These are phyloP conservation scores for Avena insularis DNA, from an alignment of 176 grass and related monocot genomes.

Conservation along the genomic window DNA sequence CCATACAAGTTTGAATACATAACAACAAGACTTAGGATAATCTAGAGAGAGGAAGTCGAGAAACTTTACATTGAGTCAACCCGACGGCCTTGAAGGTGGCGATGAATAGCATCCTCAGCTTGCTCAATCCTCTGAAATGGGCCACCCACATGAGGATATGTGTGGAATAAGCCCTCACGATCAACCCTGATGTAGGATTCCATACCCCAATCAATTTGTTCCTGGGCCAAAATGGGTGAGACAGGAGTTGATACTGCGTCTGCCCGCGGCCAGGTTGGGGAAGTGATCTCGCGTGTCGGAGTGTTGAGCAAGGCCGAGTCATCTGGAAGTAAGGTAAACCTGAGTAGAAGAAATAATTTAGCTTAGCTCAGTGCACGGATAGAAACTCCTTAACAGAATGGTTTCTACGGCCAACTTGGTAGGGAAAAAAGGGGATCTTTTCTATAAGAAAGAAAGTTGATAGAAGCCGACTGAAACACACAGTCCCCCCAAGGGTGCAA, in stretches of 20 bases:
- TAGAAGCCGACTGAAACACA: no score
- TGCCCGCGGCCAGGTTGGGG: not conserved
- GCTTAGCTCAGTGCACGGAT: no score
- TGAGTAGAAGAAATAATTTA: no score
- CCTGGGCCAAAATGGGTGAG: not conserved
- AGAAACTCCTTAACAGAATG: no score
- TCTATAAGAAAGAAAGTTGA: no score
- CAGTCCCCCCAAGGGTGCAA: no score
- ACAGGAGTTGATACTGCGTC: not conserved
- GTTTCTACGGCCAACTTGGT: no score
- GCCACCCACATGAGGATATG: not conserved
- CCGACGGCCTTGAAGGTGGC: not conserved
- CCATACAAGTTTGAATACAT: not conserved
- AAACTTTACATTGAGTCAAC: not conserved
- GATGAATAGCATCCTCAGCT: not conserved
- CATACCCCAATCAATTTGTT: not conserved
- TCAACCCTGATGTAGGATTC: not conserved
- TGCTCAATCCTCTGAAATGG: not conserved
- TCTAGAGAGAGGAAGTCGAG: not conserved
- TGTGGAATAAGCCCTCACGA: not conserved
- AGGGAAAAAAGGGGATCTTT: no score
- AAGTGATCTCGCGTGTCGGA: not conserved
- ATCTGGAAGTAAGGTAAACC: not conserved
- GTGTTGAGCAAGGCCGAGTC: not conserved
- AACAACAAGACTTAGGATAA: not conserved